Evolutionary conservation across 768 basidiomycete species (phyloP), one percentile per base, ranked within the genome.

Genomic region (Lepiota subincarnata): DNA sequence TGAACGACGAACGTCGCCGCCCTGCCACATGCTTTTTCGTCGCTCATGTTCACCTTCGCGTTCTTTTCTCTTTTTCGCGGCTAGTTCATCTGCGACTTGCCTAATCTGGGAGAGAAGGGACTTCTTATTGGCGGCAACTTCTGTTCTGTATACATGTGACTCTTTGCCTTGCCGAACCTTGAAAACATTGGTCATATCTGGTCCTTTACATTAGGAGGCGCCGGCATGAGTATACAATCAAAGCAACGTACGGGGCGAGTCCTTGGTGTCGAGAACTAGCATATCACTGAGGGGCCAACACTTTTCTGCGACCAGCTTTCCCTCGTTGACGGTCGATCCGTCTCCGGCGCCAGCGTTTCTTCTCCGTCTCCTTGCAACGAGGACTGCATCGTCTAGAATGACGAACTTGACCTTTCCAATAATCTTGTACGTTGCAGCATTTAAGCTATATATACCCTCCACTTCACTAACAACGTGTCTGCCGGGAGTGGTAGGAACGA

Each of bases 281-380:
- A 98, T 92, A 67, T 99, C 97, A 59, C 84, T 89, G 64, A 98
- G 72, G 6, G 87, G 81, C 91, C 94, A 99, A 66, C 92, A 98
- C 59, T 82, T 76, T 63, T 98, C 96, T 0, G 96, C 97, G 1
- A 96, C 90, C 34, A 98, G 77, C 66, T 92, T 88, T 7, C 85
- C 84, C 66, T 87, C 76, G 56, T 72, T 78, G 48, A 78, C 80
- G 3, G 76, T 75, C 36, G 66, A 64, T 14, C 71, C 72, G 22
- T 64, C 69, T 20, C 66, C 67, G 43, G 68, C 75, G 55, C 76
- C 76, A 24, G 81, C 83, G 47, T 84, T 80, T 49, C 84, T 75
- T 54, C 85, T 76, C 55, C 92, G 74, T 63, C 88, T 79, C 62
- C 86, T 81, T 1, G 93, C 93, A 0, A 98, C 88, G 35, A 98